Evolutionary conservation across 192 early-diverging fungal genomes (phyloP).

Genomic region (Backusella circina): DNA sequence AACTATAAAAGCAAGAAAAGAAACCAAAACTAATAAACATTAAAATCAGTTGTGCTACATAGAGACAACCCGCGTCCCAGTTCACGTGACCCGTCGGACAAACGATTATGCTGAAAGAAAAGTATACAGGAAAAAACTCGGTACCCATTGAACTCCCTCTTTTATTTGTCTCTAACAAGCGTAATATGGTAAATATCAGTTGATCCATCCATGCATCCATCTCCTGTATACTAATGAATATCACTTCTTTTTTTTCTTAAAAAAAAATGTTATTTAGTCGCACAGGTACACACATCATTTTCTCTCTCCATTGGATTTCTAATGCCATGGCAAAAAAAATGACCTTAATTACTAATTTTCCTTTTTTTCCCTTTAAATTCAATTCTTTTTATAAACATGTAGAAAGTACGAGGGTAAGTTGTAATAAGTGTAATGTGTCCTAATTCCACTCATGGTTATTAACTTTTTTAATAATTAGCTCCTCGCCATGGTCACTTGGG

Average conservation of each 20-base stretch:
- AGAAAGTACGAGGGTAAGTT: slow-evolving; percentile 82
- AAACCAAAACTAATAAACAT: too few species aligned
- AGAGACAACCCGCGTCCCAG: too few species aligned
- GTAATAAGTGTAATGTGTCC: too few species aligned
- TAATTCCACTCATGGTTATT: too few species aligned
- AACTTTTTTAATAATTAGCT: slow-evolving; percentile 36
- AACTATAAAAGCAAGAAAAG: too few species aligned
- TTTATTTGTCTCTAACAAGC: slow-evolving; percentile 20
- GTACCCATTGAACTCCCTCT: not conserved
- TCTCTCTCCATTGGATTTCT: not conserved
- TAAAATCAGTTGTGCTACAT: too few species aligned
- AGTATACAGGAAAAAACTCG: too few species aligned
- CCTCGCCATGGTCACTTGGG: slow-evolving; percentile 85
- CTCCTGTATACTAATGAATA: not conserved
- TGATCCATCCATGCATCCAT: not conserved
- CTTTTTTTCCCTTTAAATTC: slow-evolving; percentile 8
- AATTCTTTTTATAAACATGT: slow-evolving; percentile 52
- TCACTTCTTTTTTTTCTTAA: not conserved
- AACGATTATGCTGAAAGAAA: too few species aligned
- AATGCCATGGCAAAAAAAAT: not conserved
- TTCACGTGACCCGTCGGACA: too few species aligned
- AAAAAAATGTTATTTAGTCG: not conserved
- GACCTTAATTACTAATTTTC: not conserved
- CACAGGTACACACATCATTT: slow-evolving; percentile 15
- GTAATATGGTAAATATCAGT: not conserved